phyloP scores from a whole-genome alignment of 1,284 basidiomycete species.

The Papiliotrema flavescens region DNA sequence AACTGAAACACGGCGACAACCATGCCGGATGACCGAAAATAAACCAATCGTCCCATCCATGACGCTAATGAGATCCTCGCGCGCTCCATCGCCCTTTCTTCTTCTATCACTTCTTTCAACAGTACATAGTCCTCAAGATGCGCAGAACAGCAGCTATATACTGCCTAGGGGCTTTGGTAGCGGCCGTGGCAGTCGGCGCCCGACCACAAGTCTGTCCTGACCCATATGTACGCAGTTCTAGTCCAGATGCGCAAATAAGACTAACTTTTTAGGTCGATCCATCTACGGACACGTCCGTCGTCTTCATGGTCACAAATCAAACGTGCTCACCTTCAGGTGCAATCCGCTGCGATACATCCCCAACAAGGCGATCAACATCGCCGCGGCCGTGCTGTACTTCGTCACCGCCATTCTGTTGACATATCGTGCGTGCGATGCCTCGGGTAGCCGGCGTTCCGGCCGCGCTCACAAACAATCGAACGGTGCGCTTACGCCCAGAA shows the following conservation, averaged over 20 bases:
- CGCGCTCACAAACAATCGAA: not conserved
- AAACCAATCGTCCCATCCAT: too few relatives aligned
- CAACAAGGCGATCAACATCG: constrained; percentile 56
- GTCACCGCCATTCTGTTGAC: constrained; percentile 57
- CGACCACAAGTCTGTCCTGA: not conserved
- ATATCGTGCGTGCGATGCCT: constrained; percentile 44
- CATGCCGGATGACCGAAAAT: too few relatives aligned
- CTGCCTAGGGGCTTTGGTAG: not conserved
- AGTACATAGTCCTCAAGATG: not conserved
- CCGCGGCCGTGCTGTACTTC: constrained; percentile 57
- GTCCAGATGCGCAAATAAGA: too few relatives aligned
- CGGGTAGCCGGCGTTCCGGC: not conserved
- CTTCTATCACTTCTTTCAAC: too few relatives aligned
- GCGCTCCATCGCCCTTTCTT: too few relatives aligned
- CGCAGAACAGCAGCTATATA: not conserved
- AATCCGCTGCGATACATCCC: constrained; percentile 58
- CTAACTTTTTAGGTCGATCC: constrained; percentile 1
- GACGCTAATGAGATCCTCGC: too few relatives aligned
- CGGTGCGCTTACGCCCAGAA: constrained; percentile 16
- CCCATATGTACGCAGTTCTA: not conserved
- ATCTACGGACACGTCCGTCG: constrained; percentile 1
- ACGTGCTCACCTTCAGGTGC: constrained; percentile 18
- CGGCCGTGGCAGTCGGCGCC: not conserved
- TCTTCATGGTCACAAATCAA: not conserved
- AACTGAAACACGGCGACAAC: too few relatives aligned